Base-by-base conservation (phyloP, 192 early-diverging fungal genomes). In the Backusella tarrabulga region DNA sequence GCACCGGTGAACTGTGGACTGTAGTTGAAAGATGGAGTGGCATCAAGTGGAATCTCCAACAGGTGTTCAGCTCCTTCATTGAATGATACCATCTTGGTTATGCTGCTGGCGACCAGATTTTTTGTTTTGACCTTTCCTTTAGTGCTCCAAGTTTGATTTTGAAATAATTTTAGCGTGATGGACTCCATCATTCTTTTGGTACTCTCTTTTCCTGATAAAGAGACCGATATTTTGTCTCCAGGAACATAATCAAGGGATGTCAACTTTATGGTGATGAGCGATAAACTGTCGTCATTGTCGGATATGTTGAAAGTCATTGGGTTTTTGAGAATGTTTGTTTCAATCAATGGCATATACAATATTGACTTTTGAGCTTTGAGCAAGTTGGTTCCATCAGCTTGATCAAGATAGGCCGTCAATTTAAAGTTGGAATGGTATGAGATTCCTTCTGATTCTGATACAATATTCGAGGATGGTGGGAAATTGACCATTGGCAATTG, bases 401-500 rank as follows among this genome's bases (percentile, higher is more conserved):
- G 35, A 21, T 70, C 68, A 4, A 70, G 35, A 21, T 38, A 70
- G n/a, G 21, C 68, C 14, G 68, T 40, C 21, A 70, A 21, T 0
- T n/a, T 70, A 35, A 40, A 70, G 17, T 23, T 70, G 19, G n/a
- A 23, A n/a, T 36, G n/a, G 41, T 70, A 70, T 41, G 35, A 35
- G 0, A 70, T 19, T 1, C 68, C 68, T 9, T 70, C 68, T 23
- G n/a, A 8, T 36, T 70, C 34, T 4, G 68, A 70, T n/a, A 38
- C 17, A 3, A 70, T 17, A 21, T 36, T 14, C 2, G 68, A 70
- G 11, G 68, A 38, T 23, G 68, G 68, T n/a, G 68, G 68, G 15
- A 70, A 70, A 12, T 70, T 35, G 21, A 70, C 34, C 68, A 70
- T 38, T 6, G 68, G 68, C 19, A 70, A 70, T 35, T 70, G 68